Base-by-base conservation (phyloP, 176 grass and related monocot species). In the Stipa capillata region DNA sequence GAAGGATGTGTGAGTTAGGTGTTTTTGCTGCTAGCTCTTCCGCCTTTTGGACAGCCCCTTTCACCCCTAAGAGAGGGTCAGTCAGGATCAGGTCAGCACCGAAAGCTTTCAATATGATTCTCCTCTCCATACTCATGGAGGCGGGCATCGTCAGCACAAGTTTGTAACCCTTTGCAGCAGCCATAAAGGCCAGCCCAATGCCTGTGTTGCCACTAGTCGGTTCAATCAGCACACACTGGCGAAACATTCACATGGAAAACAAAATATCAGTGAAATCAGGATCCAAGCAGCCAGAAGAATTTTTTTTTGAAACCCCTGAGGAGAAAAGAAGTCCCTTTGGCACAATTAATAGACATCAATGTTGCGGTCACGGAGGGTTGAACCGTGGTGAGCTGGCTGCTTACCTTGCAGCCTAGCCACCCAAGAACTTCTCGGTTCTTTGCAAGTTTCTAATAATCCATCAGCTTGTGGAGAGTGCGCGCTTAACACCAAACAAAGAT, bases 201-300 rank as follows among this genome's bases (percentile, higher is more conserved):
- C 93, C 93, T 11, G 93, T 97, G 79, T 93, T 93, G 25, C 93
- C 93, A 77, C 93, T 93, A 21, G 93, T 97, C 6, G 93, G 82
- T 82, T 97, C 93, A 54, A 97, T 97, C 71, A 97, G 81, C 36
- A 92, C 87, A 66, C 93, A 92, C 93, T 92, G 84, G n/a, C n/a
- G 4, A 78, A 56, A 24, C 57, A 68, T 59, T 13, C 1, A 49
- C 1, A 80, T 34, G 12, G 21, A 73, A 63, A 85, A 16, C 7
- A 48, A 76, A 68, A 73, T 20, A 55, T 58, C 52, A 80, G 57
- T n/a, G 50, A 35, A 44, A 66, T 58, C 14, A 11, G n/a, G 33
- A 17, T 63, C 17, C 21, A 25, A 40, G 28, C 5, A 27, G 6
- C 1, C 10, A 41, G 41, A n/a, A n/a, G n/a, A n/a, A n/a, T n/a